phyloP scores from a whole-genome alignment of 345 rosid genomes.

The Hibiscus mutabilis region DNA sequence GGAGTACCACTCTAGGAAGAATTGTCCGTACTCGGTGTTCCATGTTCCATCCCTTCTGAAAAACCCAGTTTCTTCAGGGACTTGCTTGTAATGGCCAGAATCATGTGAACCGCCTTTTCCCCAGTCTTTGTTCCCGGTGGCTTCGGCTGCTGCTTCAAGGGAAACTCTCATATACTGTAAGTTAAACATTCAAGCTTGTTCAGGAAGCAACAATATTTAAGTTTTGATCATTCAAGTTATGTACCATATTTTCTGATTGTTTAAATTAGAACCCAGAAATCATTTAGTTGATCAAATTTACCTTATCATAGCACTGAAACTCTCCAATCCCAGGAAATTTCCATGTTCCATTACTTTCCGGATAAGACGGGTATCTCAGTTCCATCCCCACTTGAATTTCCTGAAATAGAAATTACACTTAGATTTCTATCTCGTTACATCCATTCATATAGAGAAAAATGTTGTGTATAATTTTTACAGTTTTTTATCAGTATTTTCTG shows the following conservation, averaged over 20 bases:
- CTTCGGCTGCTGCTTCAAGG: conserved; percentile 76
- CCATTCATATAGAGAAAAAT: neutral
- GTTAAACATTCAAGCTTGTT: conserved; percentile 19
- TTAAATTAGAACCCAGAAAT: neutral
- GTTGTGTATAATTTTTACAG: neutral
- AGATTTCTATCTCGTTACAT: neutral
- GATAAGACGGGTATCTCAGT: conserved; percentile 87
- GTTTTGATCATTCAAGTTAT: neutral
- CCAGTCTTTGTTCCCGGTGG: conserved; percentile 57
- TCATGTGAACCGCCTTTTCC: conserved; percentile 80
- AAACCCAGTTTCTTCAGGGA: conserved; percentile 84
- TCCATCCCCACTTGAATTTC: conserved; percentile 98
- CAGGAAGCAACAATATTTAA: neutral
- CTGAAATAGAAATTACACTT: conserved; percentile 33
- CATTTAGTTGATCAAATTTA: conserved; percentile 15
- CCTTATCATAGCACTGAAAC: conserved; percentile 98
- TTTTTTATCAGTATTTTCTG: neutral
- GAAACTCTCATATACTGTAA: conserved; percentile 86
- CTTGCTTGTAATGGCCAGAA: conserved; percentile 79
- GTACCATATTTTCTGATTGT: neutral
- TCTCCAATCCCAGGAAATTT: conserved; percentile 92
- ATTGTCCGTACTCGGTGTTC: conserved; percentile 76
- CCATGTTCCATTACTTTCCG: conserved; percentile 94
- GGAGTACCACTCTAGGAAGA: conserved; percentile 90
- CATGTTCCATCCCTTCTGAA: conserved; percentile 83